These are phyloP conservation scores for Lithocarpus polystachyus DNA, from an alignment of 306 rosid genomes.

Conservation along the genomic window DNA sequence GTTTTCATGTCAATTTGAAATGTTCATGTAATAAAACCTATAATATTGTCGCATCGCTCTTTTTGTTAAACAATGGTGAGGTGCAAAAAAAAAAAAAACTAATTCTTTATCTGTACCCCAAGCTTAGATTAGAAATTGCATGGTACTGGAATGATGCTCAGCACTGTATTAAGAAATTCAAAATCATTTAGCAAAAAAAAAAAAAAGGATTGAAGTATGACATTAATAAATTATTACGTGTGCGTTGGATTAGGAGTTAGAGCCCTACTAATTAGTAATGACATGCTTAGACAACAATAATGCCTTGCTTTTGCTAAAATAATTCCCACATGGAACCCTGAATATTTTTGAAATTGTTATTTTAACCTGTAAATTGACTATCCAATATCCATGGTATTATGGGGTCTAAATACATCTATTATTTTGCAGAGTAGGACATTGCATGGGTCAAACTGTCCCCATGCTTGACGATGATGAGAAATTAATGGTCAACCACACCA, in stretches of 20 bases:
- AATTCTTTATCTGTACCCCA: too few species aligned
- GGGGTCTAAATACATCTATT: neutral
- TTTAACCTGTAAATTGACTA: neutral
- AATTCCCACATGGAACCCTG: neutral
- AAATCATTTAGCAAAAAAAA: neutral
- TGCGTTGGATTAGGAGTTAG: conserved; percentile 10
- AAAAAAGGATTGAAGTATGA: neutral
- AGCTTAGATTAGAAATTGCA: neutral
- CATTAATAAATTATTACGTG: conserved; percentile 13
- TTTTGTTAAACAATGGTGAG: neutral
- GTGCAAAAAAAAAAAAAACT: neutral
- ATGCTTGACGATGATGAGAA: neutral
- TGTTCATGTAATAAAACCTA: too few species aligned
- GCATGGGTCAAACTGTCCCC: neutral
- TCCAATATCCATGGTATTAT: neutral
- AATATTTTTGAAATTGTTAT: neutral
- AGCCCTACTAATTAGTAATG: conserved; percentile 18
- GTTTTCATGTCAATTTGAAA: too few species aligned
- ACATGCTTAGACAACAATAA: conserved; percentile 2
- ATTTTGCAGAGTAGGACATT: neutral
- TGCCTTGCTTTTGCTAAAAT: neutral
- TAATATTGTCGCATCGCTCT: too few species aligned
- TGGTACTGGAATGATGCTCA: neutral
- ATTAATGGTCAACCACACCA: neutral
- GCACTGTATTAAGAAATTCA: neutral